Base-by-base conservation (phyloP, 1,284 basidiomycete genomes). In the Waitea zeae region DNA sequence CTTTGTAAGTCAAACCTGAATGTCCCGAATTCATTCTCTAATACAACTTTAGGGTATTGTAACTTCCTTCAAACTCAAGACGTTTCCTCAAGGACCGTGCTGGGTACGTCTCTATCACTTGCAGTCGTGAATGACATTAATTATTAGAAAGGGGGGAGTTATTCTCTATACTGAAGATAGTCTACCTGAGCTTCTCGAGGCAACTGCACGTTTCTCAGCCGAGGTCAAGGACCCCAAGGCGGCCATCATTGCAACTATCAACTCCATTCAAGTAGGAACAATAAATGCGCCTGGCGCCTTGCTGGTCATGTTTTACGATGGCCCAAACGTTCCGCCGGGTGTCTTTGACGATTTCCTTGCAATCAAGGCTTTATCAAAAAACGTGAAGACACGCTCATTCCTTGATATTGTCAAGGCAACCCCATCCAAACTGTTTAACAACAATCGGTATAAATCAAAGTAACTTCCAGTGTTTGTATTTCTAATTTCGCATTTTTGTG, bases 171-270 rank as follows among this genome's bases (percentile, higher is more conserved):
- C 52, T 9, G 47, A 35, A 3, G 46, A 56, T 12, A 41, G 57
- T 4, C 44, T 65, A 9, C 49, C 56, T 17, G 48, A 46, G 2
- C 53, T 71, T 17, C 51, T 49, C 13, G 50, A 43, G 3, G 75
- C 72, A 0, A 62, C 61, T 0, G 55, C 56, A 11, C 58, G 59
- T n/a, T 78, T 74, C 45, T 44, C 55, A 2, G 49, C 53, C 6
- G 58, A 54, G 3, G 60, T 62, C 9, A 62, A 46, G 0, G 71
- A 75, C 43, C 68, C 69, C 1, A 78, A 75, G n/a, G 77, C 75
- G 4, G 52, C 46, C 2, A 58, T 72, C n/a, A 61, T 78, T 28
- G 57, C 64, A 0, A 58, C 69, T 0, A 72, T 65, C 37, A 67
- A 64, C 39, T 64, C 57, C 36, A n/a, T 61, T 3, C 39, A n/a